Evolutionary conservation across 495 filamentous ascomycete species (phyloP).

Genomic region (Xylaria venustula): DNA sequence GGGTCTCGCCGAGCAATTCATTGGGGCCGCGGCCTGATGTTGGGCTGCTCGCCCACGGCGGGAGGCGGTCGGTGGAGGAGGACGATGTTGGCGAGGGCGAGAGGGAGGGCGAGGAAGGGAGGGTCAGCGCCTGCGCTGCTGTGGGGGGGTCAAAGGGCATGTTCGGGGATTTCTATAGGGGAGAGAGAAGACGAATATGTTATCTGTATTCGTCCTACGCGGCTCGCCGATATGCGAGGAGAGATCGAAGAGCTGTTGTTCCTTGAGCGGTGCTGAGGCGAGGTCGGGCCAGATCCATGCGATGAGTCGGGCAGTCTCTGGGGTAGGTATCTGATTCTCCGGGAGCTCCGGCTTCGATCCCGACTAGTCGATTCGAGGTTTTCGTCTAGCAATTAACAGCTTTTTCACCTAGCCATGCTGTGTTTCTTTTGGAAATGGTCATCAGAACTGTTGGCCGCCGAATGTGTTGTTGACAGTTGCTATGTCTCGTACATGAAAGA

Average conservation of each 20-base stretch:
- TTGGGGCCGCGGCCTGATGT: background rate
- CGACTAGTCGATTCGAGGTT: background rate
- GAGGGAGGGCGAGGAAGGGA: slow-evolving; percentile 16
- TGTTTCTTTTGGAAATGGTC: background rate
- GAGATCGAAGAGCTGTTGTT: no score
- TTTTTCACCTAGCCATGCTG: slow-evolving; percentile 6
- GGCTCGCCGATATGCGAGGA: no score
- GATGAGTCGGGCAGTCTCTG: no score
- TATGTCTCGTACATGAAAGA: background rate
- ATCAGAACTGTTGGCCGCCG: background rate
- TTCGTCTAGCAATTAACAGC: background rate
- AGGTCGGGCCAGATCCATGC: no score
- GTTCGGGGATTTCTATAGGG: background rate
- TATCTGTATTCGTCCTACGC: no score
- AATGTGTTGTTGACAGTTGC: no score
- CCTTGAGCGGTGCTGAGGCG: no score
- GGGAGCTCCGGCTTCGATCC: slow-evolving; percentile 1
- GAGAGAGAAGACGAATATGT: background rate
- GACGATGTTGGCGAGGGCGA: slow-evolving; percentile 13
- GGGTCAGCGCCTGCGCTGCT: slow-evolving; percentile 27
- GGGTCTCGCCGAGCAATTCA: background rate
- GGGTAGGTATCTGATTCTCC: background rate
- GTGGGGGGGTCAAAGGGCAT: slow-evolving; percentile 30
- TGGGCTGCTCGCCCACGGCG: slow-evolving; percentile 16
- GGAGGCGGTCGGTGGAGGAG: background rate